A percentile compares a stretch with the other conserved stretches of the same genome.
Evolutionary conservation across 257 asterid genomes (phyloP).

Genomic region (Solanum chmielewskii): DNA sequence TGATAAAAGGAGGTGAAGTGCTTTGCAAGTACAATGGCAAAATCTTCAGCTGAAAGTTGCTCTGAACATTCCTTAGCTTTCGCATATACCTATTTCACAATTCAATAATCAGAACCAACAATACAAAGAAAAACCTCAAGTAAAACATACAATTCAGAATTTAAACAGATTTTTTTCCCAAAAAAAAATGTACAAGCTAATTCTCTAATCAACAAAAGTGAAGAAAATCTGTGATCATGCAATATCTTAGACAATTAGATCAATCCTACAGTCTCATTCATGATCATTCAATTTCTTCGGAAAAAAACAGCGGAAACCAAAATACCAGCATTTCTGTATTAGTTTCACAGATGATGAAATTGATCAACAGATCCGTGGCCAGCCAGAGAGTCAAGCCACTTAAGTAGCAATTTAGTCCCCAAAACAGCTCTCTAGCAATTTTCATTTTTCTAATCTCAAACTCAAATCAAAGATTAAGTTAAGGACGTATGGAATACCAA

Average conservation of each 20-base stretch:
- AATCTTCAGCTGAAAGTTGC: slow-evolving; percentile 64
- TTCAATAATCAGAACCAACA: not conserved
- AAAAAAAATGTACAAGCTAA: not conserved
- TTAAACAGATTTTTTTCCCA: not conserved
- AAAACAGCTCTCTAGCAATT: not conserved
- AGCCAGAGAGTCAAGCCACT: not conserved
- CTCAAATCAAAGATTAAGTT: not conserved
- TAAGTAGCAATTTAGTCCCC: not conserved
- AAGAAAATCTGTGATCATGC: not conserved
- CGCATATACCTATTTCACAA: slow-evolving; percentile 62
- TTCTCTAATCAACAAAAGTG: not conserved
- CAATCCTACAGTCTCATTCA: not conserved
- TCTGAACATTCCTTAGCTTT: slow-evolving; percentile 81
- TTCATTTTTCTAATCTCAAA: not conserved
- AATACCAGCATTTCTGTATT: not conserved
- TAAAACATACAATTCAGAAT: not conserved
- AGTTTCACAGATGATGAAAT: not conserved
- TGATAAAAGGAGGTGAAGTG: slow-evolving; percentile 71
- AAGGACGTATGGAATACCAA: not conserved
- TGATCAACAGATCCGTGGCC: not conserved
- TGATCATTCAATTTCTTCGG: not conserved
- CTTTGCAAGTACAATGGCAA: slow-evolving; percentile 78
- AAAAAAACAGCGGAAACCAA: not conserved
- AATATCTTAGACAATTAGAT: not conserved
- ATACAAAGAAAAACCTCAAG: not conserved